Percentiles rank a stretch among this genome's conserved stretches.
Evolutionary conservation across 208 protist species (phyloP).

Genomic region (Leishmania guyanensis): DNA sequence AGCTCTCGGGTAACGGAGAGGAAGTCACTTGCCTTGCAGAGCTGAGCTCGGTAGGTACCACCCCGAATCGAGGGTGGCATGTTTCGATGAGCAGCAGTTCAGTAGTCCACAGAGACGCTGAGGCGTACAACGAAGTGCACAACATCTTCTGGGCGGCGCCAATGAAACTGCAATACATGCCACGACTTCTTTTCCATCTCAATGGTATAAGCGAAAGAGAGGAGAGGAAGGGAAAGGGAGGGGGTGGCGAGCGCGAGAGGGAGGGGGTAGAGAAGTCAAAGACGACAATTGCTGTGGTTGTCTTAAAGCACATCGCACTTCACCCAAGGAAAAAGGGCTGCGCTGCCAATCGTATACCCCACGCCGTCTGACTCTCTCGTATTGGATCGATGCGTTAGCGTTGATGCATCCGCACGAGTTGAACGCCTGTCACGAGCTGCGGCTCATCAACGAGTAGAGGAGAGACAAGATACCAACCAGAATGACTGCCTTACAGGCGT

Average conservation of each 20-base stretch:
- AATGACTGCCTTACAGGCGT: not conserved
- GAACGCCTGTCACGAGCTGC: not conserved
- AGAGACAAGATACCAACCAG: conserved; percentile 10
- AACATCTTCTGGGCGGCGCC: not conserved
- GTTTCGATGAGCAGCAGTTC: not conserved
- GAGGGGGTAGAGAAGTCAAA: not conserved
- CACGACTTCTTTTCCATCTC: not conserved
- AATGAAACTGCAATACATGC: not conserved
- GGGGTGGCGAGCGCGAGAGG: not conserved
- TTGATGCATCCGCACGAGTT: not conserved
- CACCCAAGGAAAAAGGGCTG: not conserved
- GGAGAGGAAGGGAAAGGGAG: not conserved
- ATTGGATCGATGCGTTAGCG: not conserved
- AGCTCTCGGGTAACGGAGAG: not conserved
- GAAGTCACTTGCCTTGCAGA: not conserved
- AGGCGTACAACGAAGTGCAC: not conserved
- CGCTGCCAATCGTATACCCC: not conserved
- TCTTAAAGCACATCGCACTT: not conserved
- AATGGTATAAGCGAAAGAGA: not conserved
- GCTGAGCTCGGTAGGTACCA: not conserved
- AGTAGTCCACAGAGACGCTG: not conserved
- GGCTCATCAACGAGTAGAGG: conserved; percentile 5
- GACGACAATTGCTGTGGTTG: not conserved
- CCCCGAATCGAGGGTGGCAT: not conserved
- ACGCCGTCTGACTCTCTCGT: not conserved